These are phyloP conservation scores for Cryptosporidium baileyi DNA, from an alignment of 169 alveolate genomes.

Conservation along the genomic window DNA sequence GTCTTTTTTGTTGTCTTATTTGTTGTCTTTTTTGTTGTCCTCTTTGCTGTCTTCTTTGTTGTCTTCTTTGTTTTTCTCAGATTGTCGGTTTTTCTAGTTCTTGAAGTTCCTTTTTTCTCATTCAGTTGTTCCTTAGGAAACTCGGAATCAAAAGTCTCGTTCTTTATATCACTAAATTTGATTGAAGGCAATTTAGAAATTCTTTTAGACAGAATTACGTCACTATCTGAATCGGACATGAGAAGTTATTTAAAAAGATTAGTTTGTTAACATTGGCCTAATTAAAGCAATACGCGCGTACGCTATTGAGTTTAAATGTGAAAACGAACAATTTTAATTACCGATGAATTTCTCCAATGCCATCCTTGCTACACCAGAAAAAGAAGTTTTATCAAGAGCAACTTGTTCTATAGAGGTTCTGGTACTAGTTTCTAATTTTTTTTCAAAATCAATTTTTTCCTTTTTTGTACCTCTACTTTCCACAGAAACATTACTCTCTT, in stretches of 20 bases:
- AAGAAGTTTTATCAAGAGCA: too few species aligned
- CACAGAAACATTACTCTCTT: neutral
- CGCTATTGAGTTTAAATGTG: neutral
- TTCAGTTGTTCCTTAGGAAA: neutral
- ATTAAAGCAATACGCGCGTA: neutral
- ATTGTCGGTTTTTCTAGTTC: neutral
- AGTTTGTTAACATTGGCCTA: neutral
- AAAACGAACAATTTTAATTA: neutral
- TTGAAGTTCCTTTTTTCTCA: neutral
- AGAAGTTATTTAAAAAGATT: neutral
- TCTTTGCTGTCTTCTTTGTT: conserved; percentile 14
- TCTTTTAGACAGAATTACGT: neutral
- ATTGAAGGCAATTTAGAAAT: neutral
- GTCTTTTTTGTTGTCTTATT: neutral
- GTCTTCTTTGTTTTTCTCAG: neutral
- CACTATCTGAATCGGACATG: conserved; percentile 62
- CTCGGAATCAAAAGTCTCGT: neutral
- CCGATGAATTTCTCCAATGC: conserved; percentile 43
- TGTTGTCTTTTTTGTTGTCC: neutral
- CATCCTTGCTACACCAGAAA: conserved; percentile 58
- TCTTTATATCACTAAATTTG: neutral
- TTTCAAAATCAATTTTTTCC: neutral
- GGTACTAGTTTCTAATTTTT: neutral
- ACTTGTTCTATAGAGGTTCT: too few species aligned
- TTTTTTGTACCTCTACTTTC: neutral